Percentiles rank a stretch among this genome's conserved stretches.
Evolutionary conservation across 176 grass and related monocot genomes (phyloP).

Genomic region (Carex scoparia): DNA sequence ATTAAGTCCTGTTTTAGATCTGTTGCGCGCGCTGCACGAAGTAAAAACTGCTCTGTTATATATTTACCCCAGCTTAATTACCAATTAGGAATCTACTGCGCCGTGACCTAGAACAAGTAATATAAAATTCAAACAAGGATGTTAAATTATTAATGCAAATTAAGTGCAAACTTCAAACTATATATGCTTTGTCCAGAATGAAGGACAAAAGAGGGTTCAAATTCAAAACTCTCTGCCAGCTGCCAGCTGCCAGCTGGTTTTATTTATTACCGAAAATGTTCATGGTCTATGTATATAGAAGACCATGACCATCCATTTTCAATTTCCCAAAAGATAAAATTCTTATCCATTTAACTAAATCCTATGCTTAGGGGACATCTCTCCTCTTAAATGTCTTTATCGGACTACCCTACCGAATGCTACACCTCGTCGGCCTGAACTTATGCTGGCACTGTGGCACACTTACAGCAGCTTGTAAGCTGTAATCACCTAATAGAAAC

Average conservation of each 20-base stretch:
- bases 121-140: background rate
- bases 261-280: background rate
- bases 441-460: background rate
- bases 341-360: conserved; percentile 18
- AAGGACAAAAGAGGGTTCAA: background rate
- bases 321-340: background rate
- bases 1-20: too few species aligned
- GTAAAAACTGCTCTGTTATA: too few species aligned
- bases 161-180: background rate
- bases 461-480: background rate
- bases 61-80: too few species aligned
- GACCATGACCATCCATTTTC: conserved; percentile 15
- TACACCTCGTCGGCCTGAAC: background rate
- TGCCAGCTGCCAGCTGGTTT: background rate
- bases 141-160: too few species aligned
- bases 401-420: background rate
- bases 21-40: too few species aligned
- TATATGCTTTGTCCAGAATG: background rate
- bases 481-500: background rate
- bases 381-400: background rate
- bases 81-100: too few species aligned
- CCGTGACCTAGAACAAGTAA: background rate
- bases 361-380: background rate
- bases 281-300: background rate
- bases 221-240: background rate